Evolutionary conservation across 495 filamentous ascomycete genomes (phyloP), one percentile per base, ranked within the genome.

Genomic region (Penicillium chermesinum): DNA sequence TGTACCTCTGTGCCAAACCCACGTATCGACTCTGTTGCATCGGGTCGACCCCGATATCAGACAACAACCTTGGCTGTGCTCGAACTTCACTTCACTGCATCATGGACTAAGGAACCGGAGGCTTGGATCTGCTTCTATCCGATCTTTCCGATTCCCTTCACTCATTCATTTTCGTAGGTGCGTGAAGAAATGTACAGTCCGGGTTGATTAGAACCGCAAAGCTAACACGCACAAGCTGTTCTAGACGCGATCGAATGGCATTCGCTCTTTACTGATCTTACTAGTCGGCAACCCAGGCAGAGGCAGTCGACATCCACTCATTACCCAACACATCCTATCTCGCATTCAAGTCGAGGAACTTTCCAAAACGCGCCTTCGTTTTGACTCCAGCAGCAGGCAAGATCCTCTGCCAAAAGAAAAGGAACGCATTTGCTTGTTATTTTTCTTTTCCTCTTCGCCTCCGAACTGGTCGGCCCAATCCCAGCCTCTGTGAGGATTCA

Each of bases 81-180:
- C 51, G 34, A 37, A 30, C 41, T 41, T 42, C 25, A 21, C 45
- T 39, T 50, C 52, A 39, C 46, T n/a, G n/a, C n/a, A n/a, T n/a
- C 35, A 60, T 60, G 57, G 53, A 57, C 44, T 60, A 57, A 38
- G 50, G n/a, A n/a, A n/a, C n/a, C n/a, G n/a, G n/a, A n/a, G n/a
- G n/a, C n/a, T n/a, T n/a, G n/a, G n/a, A n/a, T n/a, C n/a, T n/a
- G n/a, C n/a, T n/a, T n/a, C n/a, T n/a, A 19, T 18, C 33, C 43
- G 48, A 50, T 38, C 20, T 32, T 35, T 33, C 10, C 17, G 35
- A 38, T 34, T 36, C 38, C 15, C 32, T 32, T 52, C 56, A n/a
- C n/a, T n/a, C n/a, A n/a, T 16, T 43, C 53, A 40, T 20, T 56
- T 60, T 57, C 15, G 36, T 30, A 30, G 25, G 25, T 30, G 10